phyloP scores from a whole-genome alignment of 2,329 filamentous ascomycete species.

The Fusarium sp. region DNA sequence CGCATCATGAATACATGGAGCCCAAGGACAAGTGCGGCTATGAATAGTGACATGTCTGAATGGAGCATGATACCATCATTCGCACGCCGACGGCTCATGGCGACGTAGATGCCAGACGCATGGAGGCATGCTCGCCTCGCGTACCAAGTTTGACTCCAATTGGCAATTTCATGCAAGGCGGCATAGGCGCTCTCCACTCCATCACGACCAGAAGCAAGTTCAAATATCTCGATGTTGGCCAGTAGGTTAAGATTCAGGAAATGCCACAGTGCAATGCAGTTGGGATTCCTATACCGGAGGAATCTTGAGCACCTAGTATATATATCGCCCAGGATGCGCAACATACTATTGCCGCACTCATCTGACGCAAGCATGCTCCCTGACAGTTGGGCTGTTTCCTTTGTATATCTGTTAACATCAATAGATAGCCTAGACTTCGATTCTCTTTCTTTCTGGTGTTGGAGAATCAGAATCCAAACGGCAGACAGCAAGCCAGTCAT shows the following conservation, averaged over 20 bases:
- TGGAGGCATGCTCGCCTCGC: constrained; percentile 16
- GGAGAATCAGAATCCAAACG: constrained; percentile 9
- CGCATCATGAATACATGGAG: constrained; percentile 2
- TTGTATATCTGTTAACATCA: neutral
- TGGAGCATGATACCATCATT: constrained; percentile 13
- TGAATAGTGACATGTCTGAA: constrained; percentile 11
- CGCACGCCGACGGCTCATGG: constrained; percentile 10
- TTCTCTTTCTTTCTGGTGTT: neutral
- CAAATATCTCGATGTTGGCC: constrained; percentile 9
- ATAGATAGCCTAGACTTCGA: neutral
- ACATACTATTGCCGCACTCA: neutral
- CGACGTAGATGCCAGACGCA: neutral
- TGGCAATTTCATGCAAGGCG: constrained; percentile 2
- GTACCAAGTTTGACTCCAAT: constrained; percentile 9
- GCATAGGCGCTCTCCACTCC: neutral
- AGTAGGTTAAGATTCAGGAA: neutral
- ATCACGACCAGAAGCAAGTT: constrained; percentile 2
- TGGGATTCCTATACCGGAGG: neutral
- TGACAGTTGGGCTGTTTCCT: accelerated
- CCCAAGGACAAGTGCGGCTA: neutral
- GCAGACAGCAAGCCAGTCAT: constrained; percentile 10
- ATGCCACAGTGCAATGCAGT: constrained; percentile 21
- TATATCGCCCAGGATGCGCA: neutral
- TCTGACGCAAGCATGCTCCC: neutral
- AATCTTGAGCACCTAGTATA: neutral